Conservation (phyloP, 495 filamentous ascomycete genomes). For the Aspergillus heteromorphus region DNA sequence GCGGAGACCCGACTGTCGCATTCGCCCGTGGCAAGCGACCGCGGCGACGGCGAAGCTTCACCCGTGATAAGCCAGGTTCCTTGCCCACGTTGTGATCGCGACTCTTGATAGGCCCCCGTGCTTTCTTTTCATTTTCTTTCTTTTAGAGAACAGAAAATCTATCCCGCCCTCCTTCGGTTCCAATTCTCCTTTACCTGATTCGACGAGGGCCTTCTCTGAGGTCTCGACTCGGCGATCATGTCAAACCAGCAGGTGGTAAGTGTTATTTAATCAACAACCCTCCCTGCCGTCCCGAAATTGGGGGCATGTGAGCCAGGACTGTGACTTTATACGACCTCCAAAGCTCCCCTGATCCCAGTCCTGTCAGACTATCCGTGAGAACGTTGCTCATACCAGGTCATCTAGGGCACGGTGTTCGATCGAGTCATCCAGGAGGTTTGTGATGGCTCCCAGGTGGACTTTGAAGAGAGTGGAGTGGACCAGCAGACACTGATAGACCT, state of each 20-base stretch:
- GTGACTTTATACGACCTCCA: not conserved
- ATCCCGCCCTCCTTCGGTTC: not conserved
- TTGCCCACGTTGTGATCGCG: not conserved
- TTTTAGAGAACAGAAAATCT: conserved; percentile 3
- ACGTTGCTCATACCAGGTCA: conserved; percentile 29
- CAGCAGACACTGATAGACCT: conserved; percentile 78
- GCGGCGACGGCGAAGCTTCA: conserved; percentile 11
- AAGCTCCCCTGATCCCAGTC: conserved; percentile 11
- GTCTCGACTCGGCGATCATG: conserved; percentile 35
- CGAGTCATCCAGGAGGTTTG: conserved; percentile 90
- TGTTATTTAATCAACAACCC: conserved; percentile 25
- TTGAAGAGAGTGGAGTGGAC: conserved; percentile 93
- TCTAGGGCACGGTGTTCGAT: conserved; percentile 74
- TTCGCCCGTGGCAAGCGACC: conserved; percentile 19
- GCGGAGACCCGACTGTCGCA: conserved; percentile 15
- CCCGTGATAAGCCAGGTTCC: conserved; percentile 11
- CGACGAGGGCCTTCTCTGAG: conserved; percentile 6
- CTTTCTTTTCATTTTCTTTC: conserved; percentile 1
- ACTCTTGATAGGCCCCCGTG: conserved; percentile 4
- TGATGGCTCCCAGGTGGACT: conserved; percentile 81
- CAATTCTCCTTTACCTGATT: not conserved
- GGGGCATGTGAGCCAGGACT: not conserved
- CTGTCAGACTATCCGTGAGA: conserved; percentile 14
- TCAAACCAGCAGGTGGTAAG: conserved; percentile 63
- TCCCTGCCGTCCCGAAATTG: conserved; percentile 11